Evolutionary conservation across 2,329 filamentous ascomycete species (phyloP).

Genomic region (Aspergillus eucalypticola): DNA sequence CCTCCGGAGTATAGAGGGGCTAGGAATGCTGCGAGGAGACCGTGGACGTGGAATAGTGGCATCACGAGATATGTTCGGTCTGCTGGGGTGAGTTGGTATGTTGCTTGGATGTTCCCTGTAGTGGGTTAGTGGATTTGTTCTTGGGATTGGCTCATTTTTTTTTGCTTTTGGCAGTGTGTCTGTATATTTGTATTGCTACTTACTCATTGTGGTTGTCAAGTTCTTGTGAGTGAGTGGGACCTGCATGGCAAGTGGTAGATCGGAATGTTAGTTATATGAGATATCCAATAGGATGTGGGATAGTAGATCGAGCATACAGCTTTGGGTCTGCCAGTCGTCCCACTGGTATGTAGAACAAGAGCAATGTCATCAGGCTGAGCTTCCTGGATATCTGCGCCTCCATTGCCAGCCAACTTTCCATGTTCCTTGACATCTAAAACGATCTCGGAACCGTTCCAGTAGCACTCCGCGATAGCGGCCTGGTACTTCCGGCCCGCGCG

Average conservation of each 20-base stretch:
- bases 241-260: conserved; percentile 31
- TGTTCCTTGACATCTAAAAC: conserved; percentile 75
- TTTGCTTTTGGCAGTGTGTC: not conserved
- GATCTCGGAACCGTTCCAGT: conserved; percentile 72
- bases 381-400: conserved; percentile 49
- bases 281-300: not conserved
- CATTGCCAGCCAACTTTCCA: conserved; percentile 63
- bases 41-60: conserved; percentile 89
- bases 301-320: conserved; percentile 56
- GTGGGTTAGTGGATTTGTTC: conserved; percentile 6
- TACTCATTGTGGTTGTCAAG: conserved; percentile 76
- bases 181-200: conserved; percentile 27
- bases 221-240: conserved; percentile 79
- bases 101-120: conserved; percentile 71
- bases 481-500: conserved; percentile 76
- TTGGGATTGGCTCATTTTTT: not conserved
- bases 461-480: conserved; percentile 83
- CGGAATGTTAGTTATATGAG: conserved; percentile 8
- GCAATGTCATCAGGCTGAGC: conserved; percentile 77
- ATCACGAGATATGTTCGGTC: conserved; percentile 86
- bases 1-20: conserved; percentile 74
- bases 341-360: conserved; percentile 79
- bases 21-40: conserved; percentile 79
- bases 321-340: conserved; percentile 82
- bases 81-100: conserved; percentile 68